Percentiles rank a stretch among this genome's conserved stretches.
phyloP scores from a whole-genome alignment of 1,284 basidiomycete species.

The Trametes versicolor region DNA sequence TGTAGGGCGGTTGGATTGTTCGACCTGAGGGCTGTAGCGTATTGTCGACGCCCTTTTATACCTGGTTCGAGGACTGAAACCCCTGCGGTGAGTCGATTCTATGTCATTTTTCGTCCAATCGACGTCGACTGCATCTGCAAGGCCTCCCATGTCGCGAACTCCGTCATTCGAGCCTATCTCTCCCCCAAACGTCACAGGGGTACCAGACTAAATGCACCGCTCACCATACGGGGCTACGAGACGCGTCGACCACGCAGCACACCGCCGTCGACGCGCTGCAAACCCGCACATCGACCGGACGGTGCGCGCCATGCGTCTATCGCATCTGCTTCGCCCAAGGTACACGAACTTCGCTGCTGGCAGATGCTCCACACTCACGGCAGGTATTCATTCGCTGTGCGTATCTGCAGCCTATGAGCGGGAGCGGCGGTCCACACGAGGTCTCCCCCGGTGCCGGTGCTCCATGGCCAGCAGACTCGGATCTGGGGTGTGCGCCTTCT shows the following conservation, averaged over 20 bases:
- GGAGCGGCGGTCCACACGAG: neutral
- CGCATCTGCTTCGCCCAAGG: constrained; percentile 3
- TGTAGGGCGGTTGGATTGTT: constrained; percentile 9
- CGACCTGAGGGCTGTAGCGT: constrained; percentile 4
- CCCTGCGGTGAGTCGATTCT: neutral
- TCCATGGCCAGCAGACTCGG: constrained; percentile 12
- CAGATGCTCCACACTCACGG: constrained; percentile 13
- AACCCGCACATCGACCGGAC: neutral
- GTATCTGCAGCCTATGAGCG: constrained; percentile 10
- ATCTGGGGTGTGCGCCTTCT: neutral
- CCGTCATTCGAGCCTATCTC: neutral
- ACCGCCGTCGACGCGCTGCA: neutral
- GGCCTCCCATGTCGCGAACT: neutral
- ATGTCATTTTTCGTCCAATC: neutral
- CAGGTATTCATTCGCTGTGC: neutral
- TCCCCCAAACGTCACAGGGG: constrained; percentile 14
- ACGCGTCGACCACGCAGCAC: neutral
- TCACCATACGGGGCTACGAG: neutral
- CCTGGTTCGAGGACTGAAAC: neutral
- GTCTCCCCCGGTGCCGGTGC: constrained; percentile 1
- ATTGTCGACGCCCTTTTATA: neutral
- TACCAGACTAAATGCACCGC: neutral
- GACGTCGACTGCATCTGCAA: neutral
- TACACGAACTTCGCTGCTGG: constrained; percentile 3
- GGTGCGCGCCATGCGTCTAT: neutral